Evolutionary conservation across 192 early-diverging fungal species (phyloP), one percentile per base, ranked within the genome.

Genomic region (Coemansia sp.): DNA sequence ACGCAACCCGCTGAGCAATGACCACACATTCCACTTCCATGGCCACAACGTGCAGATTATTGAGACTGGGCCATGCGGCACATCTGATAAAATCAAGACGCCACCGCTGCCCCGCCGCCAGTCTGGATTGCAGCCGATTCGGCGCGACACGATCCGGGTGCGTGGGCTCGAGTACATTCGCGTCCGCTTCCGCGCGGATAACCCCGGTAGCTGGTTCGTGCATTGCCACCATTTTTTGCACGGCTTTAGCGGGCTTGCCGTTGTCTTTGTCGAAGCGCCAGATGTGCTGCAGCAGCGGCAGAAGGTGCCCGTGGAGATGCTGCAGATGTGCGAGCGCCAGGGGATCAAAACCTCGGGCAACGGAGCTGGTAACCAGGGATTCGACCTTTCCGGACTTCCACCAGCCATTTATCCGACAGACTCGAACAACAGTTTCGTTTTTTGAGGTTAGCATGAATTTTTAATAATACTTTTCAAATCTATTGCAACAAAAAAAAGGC

Each of bases 1-100:
- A 44, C 85, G 81, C 69, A 95, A 89, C 65, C 53, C 80, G 19
- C 86, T 89, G 51, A 48, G 56, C 40, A 82, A 85, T 30, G 69
- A 72, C 46, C 93, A 95, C 33, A 57, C 82, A 62, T 77, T 92
- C 82, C 92, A 95, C 69, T 67, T 93, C 11, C 92, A 95, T 64
- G 92, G 92, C 8, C 90, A 95, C 69, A 62, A 65, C 10, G 92
- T 95, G 84, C 88, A 92, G 69, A 75, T 95, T 47, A 79, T 87
- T 18, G 83, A 80, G 43, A 78, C 6, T 92, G 82, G 86, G 49
- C 53, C 35, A 4, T 42, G 44, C 42, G 56, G 54, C 52, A 62
- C 66, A 5, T 7, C 6, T 5, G 6, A 10, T 10, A 33, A 10
- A 33, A 10, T 10, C 32, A 5, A 5, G 5, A 33, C 6, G 14